Evolutionary conservation across 176 grass and related monocot species (phyloP).

Genomic region (Ensete glaucum): DNA sequence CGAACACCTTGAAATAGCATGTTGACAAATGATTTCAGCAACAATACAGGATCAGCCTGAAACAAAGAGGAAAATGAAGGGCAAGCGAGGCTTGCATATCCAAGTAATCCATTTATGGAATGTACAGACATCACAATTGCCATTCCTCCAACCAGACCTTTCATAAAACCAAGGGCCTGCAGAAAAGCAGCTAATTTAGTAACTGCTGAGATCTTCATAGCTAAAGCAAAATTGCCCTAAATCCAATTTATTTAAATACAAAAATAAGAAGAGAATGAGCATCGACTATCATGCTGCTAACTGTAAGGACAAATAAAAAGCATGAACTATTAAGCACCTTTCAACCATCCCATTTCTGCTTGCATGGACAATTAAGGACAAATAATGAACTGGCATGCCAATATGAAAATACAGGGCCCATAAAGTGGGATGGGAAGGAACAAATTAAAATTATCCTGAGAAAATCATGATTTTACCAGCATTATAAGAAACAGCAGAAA

Average conservation of each 20-base stretch:
- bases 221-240: not conserved
- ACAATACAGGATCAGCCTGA: slow-evolving; percentile 32
- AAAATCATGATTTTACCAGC: not conserved
- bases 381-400: not conserved
- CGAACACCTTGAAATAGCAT: slow-evolving; percentile 36
- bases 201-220: not conserved
- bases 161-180: slow-evolving; percentile 60
- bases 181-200: slow-evolving; percentile 30
- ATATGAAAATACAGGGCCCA: not conserved
- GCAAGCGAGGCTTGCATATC: slow-evolving; percentile 46
- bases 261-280: not conserved
- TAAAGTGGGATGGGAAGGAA: not conserved
- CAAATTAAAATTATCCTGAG: not conserved
- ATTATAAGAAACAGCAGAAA: not conserved
- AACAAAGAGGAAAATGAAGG: slow-evolving; percentile 26
- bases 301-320: not conserved
- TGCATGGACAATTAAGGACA: not conserved
- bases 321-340: not conserved
- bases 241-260: not conserved
- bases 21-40: slow-evolving; percentile 56
- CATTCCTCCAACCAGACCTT: slow-evolving; percentile 67
- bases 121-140: slow-evolving; percentile 64
- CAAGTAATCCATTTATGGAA: slow-evolving; percentile 58
- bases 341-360: not conserved
- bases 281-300: not conserved